phyloP scores from a whole-genome alignment of 2,329 filamentous ascomycete genomes.

The Ceratocystis lukuohia region DNA sequence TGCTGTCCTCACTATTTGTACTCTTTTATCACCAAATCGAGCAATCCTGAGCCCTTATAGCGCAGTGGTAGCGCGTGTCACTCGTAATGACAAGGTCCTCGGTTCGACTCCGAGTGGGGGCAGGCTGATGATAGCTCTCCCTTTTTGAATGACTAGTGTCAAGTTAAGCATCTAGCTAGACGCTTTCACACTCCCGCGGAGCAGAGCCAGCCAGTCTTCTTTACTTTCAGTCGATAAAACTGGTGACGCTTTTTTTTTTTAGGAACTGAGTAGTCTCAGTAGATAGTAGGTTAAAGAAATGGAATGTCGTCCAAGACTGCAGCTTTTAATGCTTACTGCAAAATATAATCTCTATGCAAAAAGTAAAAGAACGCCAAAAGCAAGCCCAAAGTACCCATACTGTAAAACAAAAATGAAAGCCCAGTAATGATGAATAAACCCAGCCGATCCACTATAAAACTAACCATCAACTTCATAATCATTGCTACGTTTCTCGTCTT shows the following conservation, averaged over 20 bases:
- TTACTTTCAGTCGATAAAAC: too few species aligned
- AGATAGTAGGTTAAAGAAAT: too few species aligned
- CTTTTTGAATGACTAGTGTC: too few species aligned
- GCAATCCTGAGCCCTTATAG: conserved; percentile 24
- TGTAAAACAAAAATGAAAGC: not conserved
- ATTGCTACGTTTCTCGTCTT: conserved; percentile 1
- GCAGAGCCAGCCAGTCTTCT: too few species aligned
- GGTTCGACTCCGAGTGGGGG: conserved; percentile 29
- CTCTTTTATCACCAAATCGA: too few species aligned
- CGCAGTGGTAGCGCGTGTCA: conserved; percentile 29
- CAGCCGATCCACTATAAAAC: not conserved
- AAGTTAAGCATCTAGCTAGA: too few species aligned
- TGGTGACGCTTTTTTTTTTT: too few species aligned
- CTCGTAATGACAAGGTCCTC: conserved; percentile 29
- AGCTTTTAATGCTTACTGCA: not conserved
- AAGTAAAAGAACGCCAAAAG: not conserved
- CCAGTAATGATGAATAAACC: not conserved
- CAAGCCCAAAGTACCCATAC: not conserved
- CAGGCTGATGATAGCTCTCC: conserved; percentile 11
- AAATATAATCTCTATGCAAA: not conserved
- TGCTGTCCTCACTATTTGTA: too few species aligned
- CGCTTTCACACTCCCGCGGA: too few species aligned
- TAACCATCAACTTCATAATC: conserved; percentile 2
- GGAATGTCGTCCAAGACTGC: not conserved
- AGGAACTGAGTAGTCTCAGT: too few species aligned